Base-by-base conservation (phyloP, 139 green algal genomes). In the Chlorella sp. region DNA sequence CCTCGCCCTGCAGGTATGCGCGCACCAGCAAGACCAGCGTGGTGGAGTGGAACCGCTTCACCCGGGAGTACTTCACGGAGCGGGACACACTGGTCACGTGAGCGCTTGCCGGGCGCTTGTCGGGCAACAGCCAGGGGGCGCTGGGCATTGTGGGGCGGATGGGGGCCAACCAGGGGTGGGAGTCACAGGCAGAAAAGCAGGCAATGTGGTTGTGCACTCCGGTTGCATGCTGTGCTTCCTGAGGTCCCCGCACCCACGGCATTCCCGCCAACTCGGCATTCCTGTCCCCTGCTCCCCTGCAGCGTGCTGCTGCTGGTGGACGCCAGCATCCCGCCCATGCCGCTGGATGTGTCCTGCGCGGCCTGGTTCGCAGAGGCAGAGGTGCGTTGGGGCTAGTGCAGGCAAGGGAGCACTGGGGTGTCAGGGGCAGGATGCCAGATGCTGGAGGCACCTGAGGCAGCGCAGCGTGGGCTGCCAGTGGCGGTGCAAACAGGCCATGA, bases 271-370 rank as follows among this genome's bases (percentile, higher is more conserved):
- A 53, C 68, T 15, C 37, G 48, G 9, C 5, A 57, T 57, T 34
- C 71, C 34, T 1, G 5, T 42, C 34, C 34, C 75, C 75, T 32
- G 1, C 75, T 21, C 14, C n/a, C 75, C 60, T 66, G 37, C 84
- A 88, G 84, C 28, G 98, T 99, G n/a, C 89, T 99, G 66, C 93
- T 99, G 86, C 95, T 99, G 69, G 92, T 99, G 36, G 97, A 99
- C 88, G 92, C 92, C 19, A 96, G 86, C 90, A 97, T 99, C 80
- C 94, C 96, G 5, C 96, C 97, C 0, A 96, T 97, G 85, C 30
- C 83, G 0, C 86, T 97, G 0, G 97, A 99, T 90, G 48, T 99
- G 36, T 92, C 97, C 57, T 98, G 96, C 78, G 95, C 94, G 0
- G 85, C 88, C 26, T 99, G 97, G 97, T 94, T 99, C 11, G 94